Evolutionary conservation across 2,329 filamentous ascomycete species (phyloP).

Genomic region (Fusarium liriodendri): DNA sequence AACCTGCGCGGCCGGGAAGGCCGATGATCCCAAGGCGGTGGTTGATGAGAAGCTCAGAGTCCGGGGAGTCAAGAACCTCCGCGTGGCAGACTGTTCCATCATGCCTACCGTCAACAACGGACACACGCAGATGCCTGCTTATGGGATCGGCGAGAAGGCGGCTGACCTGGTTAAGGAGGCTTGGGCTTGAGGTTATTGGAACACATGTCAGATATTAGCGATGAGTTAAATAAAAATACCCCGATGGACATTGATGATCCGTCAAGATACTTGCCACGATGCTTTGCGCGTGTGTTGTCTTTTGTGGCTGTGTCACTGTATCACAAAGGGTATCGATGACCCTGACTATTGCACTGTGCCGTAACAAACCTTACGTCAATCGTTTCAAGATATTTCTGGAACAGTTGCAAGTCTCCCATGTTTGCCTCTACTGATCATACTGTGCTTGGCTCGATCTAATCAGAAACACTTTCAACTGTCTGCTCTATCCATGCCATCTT

Average conservation of each 20-base stretch:
- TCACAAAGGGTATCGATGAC: not conserved
- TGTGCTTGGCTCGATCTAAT: not conserved
- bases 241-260: not conserved
- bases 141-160: conserved; percentile 66
- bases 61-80: conserved; percentile 61
- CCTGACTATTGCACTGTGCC: not conserved
- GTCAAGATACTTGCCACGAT: not conserved
- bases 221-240: not conserved
- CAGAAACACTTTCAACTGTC: not conserved
- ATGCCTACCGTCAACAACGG: conserved; percentile 63
- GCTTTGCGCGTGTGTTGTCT: not conserved
- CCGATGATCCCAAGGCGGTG: conserved; percentile 63
- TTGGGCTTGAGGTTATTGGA: conserved; percentile 19
- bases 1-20: conserved; percentile 49
- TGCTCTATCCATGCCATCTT: not conserved
- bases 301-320: not conserved
- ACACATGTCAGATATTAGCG: not conserved
- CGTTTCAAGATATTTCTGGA: not conserved
- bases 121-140: conserved; percentile 67
- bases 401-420: not conserved
- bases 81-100: conserved; percentile 64
- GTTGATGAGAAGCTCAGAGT: conserved; percentile 65
- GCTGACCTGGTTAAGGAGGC: conserved; percentile 60
- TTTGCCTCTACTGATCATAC: not conserved
- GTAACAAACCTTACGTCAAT: not conserved